Evolutionary conservation across 257 asterid genomes (phyloP).

Genomic region (Leonotis leonurus): DNA sequence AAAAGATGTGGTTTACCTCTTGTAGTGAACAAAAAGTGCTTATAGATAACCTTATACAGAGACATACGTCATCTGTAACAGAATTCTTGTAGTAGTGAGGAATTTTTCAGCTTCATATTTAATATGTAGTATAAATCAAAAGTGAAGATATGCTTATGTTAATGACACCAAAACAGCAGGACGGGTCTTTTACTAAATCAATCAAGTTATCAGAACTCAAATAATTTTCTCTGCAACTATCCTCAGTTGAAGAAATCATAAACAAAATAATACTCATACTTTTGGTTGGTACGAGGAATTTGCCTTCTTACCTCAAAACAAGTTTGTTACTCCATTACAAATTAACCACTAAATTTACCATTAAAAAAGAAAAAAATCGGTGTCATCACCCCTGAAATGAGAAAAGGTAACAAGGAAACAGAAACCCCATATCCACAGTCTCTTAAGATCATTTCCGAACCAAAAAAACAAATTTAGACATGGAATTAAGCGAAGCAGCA

Average conservation of each 20-base stretch:
- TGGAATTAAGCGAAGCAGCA: not conserved
- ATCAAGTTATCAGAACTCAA: not conserved
- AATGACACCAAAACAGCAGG: too few relatives aligned
- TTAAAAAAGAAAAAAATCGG: not conserved
- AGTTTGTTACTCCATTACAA: constrained; percentile 3
- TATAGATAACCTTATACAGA: too few relatives aligned
- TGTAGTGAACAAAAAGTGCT: too few relatives aligned
- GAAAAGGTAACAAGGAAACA: not conserved
- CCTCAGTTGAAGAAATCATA: not conserved
- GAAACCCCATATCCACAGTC: constrained; percentile 1
- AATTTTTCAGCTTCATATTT: too few relatives aligned
- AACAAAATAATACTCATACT: not conserved
- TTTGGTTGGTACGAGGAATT: not conserved
- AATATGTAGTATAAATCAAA: too few relatives aligned
- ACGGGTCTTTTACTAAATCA: not conserved
- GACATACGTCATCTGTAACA: too few relatives aligned
- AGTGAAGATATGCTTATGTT: too few relatives aligned
- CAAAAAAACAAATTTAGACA: not conserved
- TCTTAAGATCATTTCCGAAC: not conserved
- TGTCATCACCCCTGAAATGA: not conserved
- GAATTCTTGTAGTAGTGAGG: too few relatives aligned
- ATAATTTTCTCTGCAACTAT: not conserved
- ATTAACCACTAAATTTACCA: not conserved
- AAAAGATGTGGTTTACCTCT: too few relatives aligned
- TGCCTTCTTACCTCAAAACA: not conserved